phyloP scores from a whole-genome alignment of 1,139 yeast species.

The Hanseniaspora sp. region DNA sequence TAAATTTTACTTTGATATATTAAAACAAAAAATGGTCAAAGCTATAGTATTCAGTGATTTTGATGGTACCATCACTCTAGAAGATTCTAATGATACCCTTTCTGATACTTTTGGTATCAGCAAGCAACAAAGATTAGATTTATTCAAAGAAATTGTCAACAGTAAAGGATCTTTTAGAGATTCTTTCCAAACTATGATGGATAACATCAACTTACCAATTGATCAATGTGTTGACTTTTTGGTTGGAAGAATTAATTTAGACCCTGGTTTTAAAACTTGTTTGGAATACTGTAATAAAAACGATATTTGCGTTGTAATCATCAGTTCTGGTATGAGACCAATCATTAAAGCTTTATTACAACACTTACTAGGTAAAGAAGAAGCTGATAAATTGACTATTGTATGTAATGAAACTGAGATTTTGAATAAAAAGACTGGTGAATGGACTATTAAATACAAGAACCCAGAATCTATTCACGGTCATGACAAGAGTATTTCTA shows the following conservation, averaged over 20 bases:
- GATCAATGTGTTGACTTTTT: constrained; percentile 67
- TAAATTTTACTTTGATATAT: too few species aligned
- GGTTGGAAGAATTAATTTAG: constrained; percentile 54
- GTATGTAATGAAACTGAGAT: constrained; percentile 67
- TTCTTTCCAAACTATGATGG: constrained; percentile 76
- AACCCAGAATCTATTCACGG: constrained; percentile 76
- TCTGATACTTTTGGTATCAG: constrained; percentile 91
- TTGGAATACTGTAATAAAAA: constrained; percentile 66
- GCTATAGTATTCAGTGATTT: constrained; percentile 92
- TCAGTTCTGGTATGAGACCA: constrained; percentile 88
- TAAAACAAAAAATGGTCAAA: constrained; percentile 33
- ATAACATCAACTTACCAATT: constrained; percentile 63
- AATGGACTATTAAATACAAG: constrained; percentile 76
- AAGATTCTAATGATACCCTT: constrained; percentile 82
- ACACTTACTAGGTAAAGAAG: constrained; percentile 65
- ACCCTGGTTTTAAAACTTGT: constrained; percentile 79
- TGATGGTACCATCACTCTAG: constrained; percentile 92
- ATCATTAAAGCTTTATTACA: constrained; percentile 66
- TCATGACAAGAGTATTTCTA: constrained; percentile 83
- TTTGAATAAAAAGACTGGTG: constrained; percentile 36
- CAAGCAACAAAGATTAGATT: constrained; percentile 46
- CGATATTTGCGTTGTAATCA: constrained; percentile 66
- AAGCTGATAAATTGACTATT: constrained; percentile 43
- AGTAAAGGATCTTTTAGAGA: constrained; percentile 65
- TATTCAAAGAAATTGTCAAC: constrained; percentile 63